Evolutionary conservation across 129 eudicot species (phyloP), one percentile per base, ranked within the genome.

Genomic region (Calendula officinalis): DNA sequence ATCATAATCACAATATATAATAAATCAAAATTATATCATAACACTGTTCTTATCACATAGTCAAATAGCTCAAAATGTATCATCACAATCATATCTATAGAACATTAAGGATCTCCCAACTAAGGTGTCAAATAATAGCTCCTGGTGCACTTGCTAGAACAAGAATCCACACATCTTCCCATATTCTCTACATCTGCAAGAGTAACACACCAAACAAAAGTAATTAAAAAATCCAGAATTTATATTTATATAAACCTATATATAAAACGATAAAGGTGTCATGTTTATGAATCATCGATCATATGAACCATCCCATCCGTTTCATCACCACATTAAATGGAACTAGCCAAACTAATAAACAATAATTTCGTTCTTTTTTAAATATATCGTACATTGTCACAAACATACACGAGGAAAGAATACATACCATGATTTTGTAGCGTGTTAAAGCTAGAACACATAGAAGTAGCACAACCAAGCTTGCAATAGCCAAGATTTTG

Each of bases 401-500:
- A 22, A 22, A 22, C 30, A 0, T 22, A 22, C 30, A 22, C 2
- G 30, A 22, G 8, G 56, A 72, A 47, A 43, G 30, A 48, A 53
- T 7, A 68, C 77, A 44, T 78, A 88, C 96, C 78, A 3, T 86
- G 81, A 34, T 69, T 70, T 1, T 60, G 58, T 4, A 37, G 78
- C 3, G 65, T 71, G 83, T 86, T 80, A 48, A 84, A 57, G 51
- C 53, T 52, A 14, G 89, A 77, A 75, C 96, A 88, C 77, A 43
- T 52, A 57, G 96, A 79, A 51, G 81, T 68, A 62, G 92, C 91
- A 77, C 96, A 88, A 43, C 96, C 96, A 50, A 88, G 89, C 69
- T 84, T 79, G 72, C 96, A 88, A 86, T 77, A 88, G 55, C 75
- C 82, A 47, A 67, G 52, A 78, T 60, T 82, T 49, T 64, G 67